phyloP scores from a whole-genome alignment of 2,329 filamentous ascomycete species.

The Fusarium bulbicola region DNA sequence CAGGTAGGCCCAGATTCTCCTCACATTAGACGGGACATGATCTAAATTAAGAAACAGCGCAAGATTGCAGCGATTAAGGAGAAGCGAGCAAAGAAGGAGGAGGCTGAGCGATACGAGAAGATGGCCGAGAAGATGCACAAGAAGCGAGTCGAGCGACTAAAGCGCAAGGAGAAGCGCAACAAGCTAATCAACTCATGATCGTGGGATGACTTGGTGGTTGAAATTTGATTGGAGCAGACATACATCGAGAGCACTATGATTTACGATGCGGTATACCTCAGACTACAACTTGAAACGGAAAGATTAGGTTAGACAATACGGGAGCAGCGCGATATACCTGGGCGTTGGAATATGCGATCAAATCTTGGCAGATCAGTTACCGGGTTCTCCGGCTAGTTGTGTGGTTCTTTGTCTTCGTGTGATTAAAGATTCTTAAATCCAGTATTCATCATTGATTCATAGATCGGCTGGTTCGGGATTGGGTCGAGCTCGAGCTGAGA shows the following conservation, averaged over 20 bases:
- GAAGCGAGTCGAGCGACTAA: constrained; percentile 92
- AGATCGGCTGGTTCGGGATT: neutral
- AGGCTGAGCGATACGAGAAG: constrained; percentile 91
- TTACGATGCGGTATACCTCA: constrained; percentile 35
- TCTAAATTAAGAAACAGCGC: constrained; percentile 59
- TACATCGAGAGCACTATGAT: constrained; percentile 33
- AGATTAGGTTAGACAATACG: constrained; percentile 16
- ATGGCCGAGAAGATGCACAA: constrained; percentile 98
- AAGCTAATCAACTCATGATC: constrained; percentile 75
- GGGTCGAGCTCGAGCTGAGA: neutral
- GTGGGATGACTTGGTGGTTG: neutral
- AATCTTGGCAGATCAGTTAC: neutral
- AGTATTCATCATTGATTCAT: neutral
- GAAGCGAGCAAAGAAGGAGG: constrained; percentile 86
- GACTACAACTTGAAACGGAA: constrained; percentile 17
- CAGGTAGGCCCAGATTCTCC: constrained; percentile 64
- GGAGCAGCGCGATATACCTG: constrained; percentile 27
- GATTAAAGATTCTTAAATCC: neutral
- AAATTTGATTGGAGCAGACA: constrained; percentile 2
- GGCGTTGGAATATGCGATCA: constrained; percentile 13
- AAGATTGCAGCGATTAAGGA: constrained; percentile 84
- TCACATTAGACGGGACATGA: neutral
- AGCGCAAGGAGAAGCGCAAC: constrained; percentile 96
- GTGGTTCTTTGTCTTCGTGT: neutral
- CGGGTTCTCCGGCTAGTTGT: neutral